phyloP scores from a whole-genome alignment of 371 early-diverging fungal genomes.

The Haplosporangium sp. region DNA sequence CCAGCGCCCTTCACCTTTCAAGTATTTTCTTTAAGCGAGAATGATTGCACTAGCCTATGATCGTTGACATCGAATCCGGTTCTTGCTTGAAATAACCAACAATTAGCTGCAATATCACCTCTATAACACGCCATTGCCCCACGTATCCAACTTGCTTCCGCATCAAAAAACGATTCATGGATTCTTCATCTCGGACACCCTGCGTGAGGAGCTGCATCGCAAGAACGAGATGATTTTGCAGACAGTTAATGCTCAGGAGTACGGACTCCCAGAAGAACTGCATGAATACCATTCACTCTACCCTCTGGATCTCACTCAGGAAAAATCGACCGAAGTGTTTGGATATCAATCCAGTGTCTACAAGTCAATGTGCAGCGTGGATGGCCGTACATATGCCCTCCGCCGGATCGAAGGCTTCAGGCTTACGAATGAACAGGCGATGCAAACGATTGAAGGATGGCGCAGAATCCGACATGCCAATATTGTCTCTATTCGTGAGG shows the following conservation, averaged over 20 bases:
- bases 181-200: constrained; percentile 85
- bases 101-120: constrained; percentile 80
- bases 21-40: too few relatives aligned
- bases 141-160: constrained; percentile 74
- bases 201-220: constrained; percentile 81
- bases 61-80: neutral
- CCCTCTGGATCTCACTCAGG: constrained; percentile 73
- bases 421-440: constrained; percentile 81
- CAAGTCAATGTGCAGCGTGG: constrained; percentile 83
- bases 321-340: constrained; percentile 67
- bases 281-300: constrained; percentile 86
- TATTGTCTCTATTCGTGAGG: constrained; percentile 90
- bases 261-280: constrained; percentile 76
- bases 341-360: constrained; percentile 84
- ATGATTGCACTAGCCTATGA: too few relatives aligned
- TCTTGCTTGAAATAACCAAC: neutral
- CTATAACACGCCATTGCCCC: constrained; percentile 76
- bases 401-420: constrained; percentile 86
- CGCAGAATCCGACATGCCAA: constrained; percentile 84
- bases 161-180: constrained; percentile 82
- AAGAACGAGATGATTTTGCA: constrained; percentile 77
- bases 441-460: constrained; percentile 89
- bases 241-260: constrained; percentile 67
- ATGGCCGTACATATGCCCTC: constrained; percentile 87
- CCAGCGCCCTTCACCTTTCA: too few relatives aligned